Percentiles rank a stretch among this genome's conserved stretches.
Conservation (phyloP, 106 monocot genomes). For the Dioscorea alata region DNA sequence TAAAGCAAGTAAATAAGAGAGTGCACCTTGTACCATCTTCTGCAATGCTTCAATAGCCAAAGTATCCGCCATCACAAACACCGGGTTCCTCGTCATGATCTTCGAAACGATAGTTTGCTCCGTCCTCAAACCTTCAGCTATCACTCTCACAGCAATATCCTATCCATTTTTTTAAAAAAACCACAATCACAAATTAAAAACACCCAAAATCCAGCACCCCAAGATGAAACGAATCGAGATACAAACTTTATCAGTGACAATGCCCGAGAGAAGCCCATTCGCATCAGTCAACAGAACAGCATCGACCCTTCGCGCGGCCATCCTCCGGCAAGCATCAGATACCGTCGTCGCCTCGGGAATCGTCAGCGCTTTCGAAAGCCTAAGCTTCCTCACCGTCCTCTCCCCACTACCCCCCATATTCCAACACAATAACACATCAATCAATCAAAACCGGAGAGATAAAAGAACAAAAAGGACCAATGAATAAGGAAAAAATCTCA, state of each 20-base stretch:
- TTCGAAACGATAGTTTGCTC: slow-evolving; percentile 84
- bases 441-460: background rate
- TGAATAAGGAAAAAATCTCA: slow-evolving; percentile 14
- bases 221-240: background rate
- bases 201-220: background rate
- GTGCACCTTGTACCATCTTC: slow-evolving; percentile 88
- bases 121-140: slow-evolving; percentile 78
- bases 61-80: slow-evolving; percentile 66
- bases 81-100: slow-evolving; percentile 91
- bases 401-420: slow-evolving; percentile 35
- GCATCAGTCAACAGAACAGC: slow-evolving; percentile 81
- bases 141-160: slow-evolving; percentile 87
- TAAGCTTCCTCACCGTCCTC: slow-evolving; percentile 86
- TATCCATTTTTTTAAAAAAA: slow-evolving; percentile 1
- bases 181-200: background rate
- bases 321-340: slow-evolving; percentile 84
- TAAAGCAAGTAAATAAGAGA: no score
- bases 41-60: slow-evolving; percentile 92
- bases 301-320: slow-evolving; percentile 73
- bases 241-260: slow-evolving; percentile 87
- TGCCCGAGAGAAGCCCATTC: slow-evolving; percentile 83
- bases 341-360: slow-evolving; percentile 78
- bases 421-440: background rate
- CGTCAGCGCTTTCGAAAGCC: slow-evolving; percentile 86
- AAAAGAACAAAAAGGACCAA: background rate